phyloP scores from a whole-genome alignment of 305 asterid genomes.

The Ruellia speciosa region DNA sequence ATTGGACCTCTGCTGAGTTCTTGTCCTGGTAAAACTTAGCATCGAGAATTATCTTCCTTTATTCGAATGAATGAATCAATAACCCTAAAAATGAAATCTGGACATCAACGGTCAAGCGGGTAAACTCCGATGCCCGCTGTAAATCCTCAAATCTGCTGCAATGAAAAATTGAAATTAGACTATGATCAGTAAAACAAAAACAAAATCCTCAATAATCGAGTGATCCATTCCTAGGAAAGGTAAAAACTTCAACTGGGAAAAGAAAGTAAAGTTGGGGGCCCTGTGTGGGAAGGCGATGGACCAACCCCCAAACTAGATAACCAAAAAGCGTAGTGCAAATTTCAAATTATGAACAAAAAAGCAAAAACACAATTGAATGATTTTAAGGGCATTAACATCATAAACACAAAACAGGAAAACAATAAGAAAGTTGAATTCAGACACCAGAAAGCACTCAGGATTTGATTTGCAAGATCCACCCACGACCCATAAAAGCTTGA shows the following conservation, averaged over 20 bases:
- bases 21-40: constrained; percentile 64
- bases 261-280: neutral
- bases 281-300: neutral
- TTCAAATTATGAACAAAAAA: too few relatives aligned
- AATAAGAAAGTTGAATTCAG: too few relatives aligned
- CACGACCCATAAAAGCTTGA: too few relatives aligned
- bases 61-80: constrained; percentile 20
- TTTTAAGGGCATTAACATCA: too few relatives aligned
- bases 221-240: neutral
- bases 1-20: constrained; percentile 70
- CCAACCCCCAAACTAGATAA: too few relatives aligned
- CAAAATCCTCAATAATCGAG: neutral
- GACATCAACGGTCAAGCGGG: constrained; percentile 34
- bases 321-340: too few relatives aligned
- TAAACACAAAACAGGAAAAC: too few relatives aligned
- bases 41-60: constrained; percentile 36
- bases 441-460: too few relatives aligned
- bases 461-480: too few relatives aligned
- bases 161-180: constrained; percentile 8
- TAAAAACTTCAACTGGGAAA: neutral
- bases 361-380: too few relatives aligned
- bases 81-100: constrained; percentile 24
- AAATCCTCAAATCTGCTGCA: constrained; percentile 27
- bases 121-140: constrained; percentile 19
- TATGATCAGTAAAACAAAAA: constrained; percentile 18